phyloP scores from a whole-genome alignment of 2,329 filamentous ascomycete species.

The Bipolaris cookei region DNA sequence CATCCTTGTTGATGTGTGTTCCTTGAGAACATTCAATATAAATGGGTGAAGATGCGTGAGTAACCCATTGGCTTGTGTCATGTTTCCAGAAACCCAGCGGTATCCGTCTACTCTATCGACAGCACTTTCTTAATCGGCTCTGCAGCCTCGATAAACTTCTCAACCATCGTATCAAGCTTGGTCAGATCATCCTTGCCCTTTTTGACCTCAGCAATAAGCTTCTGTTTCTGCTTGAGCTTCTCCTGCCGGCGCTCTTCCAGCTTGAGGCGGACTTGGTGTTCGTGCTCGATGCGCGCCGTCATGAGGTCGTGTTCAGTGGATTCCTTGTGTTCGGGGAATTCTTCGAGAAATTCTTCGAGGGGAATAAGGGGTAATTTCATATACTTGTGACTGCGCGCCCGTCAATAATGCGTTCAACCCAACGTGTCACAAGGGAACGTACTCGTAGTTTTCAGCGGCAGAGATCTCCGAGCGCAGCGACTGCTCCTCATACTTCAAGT shows the following conservation, averaged over 20 bases:
- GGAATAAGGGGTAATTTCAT: constrained; percentile 84
- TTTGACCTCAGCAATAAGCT: constrained; percentile 78
- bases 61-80: not conserved
- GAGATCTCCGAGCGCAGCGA: constrained; percentile 89
- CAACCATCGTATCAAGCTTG: constrained; percentile 87
- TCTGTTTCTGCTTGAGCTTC: constrained; percentile 68
- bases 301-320: constrained; percentile 81
- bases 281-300: constrained; percentile 88
- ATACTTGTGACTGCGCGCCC: constrained; percentile 75
- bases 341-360: constrained; percentile 77
- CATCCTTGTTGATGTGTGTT: not conserved
- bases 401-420: constrained; percentile 13
- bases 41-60: not conserved
- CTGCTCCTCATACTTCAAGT: constrained; percentile 93
- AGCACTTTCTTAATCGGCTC: constrained; percentile 88
- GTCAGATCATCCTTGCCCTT: constrained; percentile 91
- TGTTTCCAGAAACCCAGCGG: not conserved
- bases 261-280: constrained; percentile 81
- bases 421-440: constrained; percentile 48
- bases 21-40: not conserved
- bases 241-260: constrained; percentile 81
- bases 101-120: constrained; percentile 66
- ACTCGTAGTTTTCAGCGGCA: constrained; percentile 92
- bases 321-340: constrained; percentile 76
- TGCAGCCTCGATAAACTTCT: constrained; percentile 90